Evolutionary conservation across 2,329 filamentous ascomycete species (phyloP), one percentile per base, ranked within the genome.

Genomic region (Ophiostoma quercus): DNA sequence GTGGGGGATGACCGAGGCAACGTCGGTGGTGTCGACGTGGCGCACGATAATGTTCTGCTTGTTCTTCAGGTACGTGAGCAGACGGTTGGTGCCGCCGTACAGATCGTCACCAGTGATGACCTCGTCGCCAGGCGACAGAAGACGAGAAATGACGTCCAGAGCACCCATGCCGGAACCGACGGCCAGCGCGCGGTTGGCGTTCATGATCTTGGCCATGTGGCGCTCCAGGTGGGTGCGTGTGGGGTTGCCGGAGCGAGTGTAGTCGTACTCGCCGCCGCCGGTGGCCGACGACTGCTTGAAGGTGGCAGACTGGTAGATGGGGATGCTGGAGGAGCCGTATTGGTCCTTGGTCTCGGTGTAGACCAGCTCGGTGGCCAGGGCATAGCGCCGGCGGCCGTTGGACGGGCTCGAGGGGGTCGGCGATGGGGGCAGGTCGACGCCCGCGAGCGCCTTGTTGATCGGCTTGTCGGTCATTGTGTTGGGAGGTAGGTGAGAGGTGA

Each of bases 181-280:
- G 67, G 96, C 94, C 67, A 99, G 87, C 11, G 92, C 92, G 70
- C 96, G 91, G 76, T 89, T 88, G 65, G 95, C 95, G 75, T 92
- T 94, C 96, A 99, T 99, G 79, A 99, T 96, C 86, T 99, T 99
- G 77, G 96, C 95, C 75, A 99, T 84, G 80, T 99, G 95, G 71
- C 94, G 89, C 83, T 99, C 95, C 73, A 99, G 87, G 77, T 99
- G 95, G 43, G 94, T 96, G 74, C 95, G 88, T 71, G 95, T 99
- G 22, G 95, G 95, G 79, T 99, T 99, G 70, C 95, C 95, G 47
- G 94, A 98, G 72, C 96, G 92, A 71, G 95, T 98, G 83, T 99
- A 99, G 83, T 99, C 95, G 80, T 98, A 99, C 80, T 98, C 94
- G 71, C 92, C 92, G 71, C 92, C 92, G 71, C 92, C 92, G 65